These are phyloP conservation scores for Santalum album DNA, from an alignment of 164 flowering plant genomes.

Conservation along the genomic window DNA sequence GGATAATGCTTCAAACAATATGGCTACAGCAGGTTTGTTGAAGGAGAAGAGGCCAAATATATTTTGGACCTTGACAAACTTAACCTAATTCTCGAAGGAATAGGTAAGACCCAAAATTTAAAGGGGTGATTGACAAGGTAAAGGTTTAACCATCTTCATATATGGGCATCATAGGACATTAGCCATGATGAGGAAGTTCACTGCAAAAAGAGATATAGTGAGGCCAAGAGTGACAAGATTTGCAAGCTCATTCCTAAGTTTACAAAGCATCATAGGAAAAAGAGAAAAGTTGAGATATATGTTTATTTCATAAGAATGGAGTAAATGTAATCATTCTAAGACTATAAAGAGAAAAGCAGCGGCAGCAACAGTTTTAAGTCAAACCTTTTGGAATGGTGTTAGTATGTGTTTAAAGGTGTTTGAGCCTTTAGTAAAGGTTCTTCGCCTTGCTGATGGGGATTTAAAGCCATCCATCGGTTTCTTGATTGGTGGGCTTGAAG, in stretches of 20 bases:
- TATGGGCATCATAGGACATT: constrained; percentile 2
- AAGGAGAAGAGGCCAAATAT: not conserved
- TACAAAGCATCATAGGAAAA: not conserved
- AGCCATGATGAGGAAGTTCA: constrained; percentile 1
- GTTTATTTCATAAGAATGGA: not conserved
- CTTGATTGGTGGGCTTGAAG: not conserved
- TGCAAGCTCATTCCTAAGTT: not conserved
- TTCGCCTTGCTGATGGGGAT: constrained; percentile 5
- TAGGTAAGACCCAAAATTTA: not conserved
- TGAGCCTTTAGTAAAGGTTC: constrained; percentile 4
- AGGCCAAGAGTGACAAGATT: constrained; percentile 3
- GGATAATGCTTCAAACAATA: not conserved
- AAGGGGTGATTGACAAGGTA: not conserved
- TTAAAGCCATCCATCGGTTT: constrained; percentile 7
- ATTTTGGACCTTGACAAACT: constrained; percentile 2
- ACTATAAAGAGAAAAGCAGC: not conserved
- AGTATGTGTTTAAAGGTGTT: not conserved
- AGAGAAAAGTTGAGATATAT: not conserved
- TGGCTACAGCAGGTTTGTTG: not conserved
- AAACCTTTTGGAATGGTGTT: not conserved
- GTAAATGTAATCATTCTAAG: not conserved
- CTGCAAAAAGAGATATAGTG: not conserved
- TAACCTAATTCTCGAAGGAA: constrained; percentile 6
- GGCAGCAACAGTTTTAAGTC: not conserved
- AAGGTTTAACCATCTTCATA: not conserved